A percentile compares a stretch with the other conserved stretches of the same genome.
Evolutionary conservation across 2,329 filamentous ascomycete species (phyloP).

Genomic region (Phialophora expanda): DNA sequence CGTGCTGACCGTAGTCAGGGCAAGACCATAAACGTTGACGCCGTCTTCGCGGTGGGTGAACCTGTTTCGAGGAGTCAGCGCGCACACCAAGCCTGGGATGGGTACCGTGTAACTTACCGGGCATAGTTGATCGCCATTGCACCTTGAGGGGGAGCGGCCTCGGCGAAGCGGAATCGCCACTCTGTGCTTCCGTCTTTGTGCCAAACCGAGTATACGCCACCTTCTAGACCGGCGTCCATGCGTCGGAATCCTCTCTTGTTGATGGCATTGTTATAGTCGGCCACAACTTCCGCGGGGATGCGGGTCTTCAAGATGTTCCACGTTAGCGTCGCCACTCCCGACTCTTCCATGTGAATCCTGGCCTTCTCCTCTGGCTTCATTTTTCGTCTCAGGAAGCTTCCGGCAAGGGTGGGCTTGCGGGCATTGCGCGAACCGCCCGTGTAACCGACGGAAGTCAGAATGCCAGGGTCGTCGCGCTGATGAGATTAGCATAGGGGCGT

Average conservation of each 20-base stretch:
- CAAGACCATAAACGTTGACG: not conserved
- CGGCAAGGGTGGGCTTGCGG: not conserved
- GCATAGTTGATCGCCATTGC: slow-evolving; percentile 5
- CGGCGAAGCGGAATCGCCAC: not conserved
- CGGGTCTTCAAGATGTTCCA: slow-evolving; percentile 5
- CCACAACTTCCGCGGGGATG: not conserved
- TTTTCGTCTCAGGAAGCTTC: not conserved
- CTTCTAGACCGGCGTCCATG: not conserved
- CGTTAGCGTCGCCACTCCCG: not conserved
- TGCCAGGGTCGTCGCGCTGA: not conserved
- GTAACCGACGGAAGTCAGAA: not conserved
- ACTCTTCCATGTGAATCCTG: not conserved
- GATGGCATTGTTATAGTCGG: not conserved
- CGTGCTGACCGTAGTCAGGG: slow-evolving; percentile 3
- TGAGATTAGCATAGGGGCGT: not conserved
- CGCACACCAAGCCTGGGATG: not conserved
- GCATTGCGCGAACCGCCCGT: not conserved
- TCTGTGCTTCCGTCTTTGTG: not conserved
- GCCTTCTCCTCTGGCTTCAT: not conserved
- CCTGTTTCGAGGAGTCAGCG: not conserved
- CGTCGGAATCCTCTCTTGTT: not conserved
- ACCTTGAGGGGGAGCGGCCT: slow-evolving; percentile 2
- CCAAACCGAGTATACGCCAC: not conserved
- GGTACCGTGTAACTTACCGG: not conserved
- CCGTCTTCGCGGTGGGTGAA: not conserved